Conservation (phyloP, 2,329 filamentous ascomycete genomes). For the Beauveria sp. region DNA sequence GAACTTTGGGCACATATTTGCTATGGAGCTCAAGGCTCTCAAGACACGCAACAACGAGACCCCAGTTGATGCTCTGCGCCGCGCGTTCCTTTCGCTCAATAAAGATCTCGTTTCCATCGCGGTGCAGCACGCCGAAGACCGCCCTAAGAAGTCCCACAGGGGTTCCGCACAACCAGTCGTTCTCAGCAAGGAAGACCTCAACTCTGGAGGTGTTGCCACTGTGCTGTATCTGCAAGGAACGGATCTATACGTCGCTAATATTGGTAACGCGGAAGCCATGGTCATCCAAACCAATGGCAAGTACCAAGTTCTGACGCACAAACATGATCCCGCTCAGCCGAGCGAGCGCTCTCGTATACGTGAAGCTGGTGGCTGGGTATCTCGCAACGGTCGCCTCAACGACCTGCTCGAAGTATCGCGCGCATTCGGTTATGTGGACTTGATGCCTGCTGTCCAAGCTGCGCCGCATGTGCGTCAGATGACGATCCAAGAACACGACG, state of each 20-base stretch:
- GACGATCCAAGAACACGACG: slow-evolving; percentile 77
- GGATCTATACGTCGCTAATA: slow-evolving; percentile 89
- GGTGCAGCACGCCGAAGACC: slow-evolving; percentile 71
- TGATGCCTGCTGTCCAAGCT: slow-evolving; percentile 89
- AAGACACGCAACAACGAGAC: slow-evolving; percentile 62
- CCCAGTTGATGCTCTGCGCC: slow-evolving; percentile 72
- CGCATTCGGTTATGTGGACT: slow-evolving; percentile 88
- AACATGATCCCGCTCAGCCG: slow-evolving; percentile 87
- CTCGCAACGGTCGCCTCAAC: slow-evolving; percentile 87
- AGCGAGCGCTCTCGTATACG: slow-evolving; percentile 81
- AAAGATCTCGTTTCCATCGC: slow-evolving; percentile 87
- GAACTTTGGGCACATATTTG: slow-evolving; percentile 82
- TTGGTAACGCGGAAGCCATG: slow-evolving; percentile 93
- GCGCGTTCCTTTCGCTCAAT: slow-evolving; percentile 83
- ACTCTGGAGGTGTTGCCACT: slow-evolving; percentile 85
- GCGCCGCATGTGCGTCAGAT: slow-evolving; percentile 76
- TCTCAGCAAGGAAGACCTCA: slow-evolving; percentile 80
- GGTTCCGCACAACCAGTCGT: slow-evolving; percentile 66
- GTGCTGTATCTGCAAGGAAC: slow-evolving; percentile 84
- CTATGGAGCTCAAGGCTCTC: slow-evolving; percentile 69
- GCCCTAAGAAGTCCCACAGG: slow-evolving; percentile 58
- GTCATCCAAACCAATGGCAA: slow-evolving; percentile 83
- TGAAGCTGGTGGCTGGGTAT: slow-evolving; percentile 92
- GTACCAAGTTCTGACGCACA: slow-evolving; percentile 75
- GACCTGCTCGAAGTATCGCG: slow-evolving; percentile 85